Evolutionary conservation across 208 protist genomes (phyloP).

Genomic region (Porcisia hertigi): DNA sequence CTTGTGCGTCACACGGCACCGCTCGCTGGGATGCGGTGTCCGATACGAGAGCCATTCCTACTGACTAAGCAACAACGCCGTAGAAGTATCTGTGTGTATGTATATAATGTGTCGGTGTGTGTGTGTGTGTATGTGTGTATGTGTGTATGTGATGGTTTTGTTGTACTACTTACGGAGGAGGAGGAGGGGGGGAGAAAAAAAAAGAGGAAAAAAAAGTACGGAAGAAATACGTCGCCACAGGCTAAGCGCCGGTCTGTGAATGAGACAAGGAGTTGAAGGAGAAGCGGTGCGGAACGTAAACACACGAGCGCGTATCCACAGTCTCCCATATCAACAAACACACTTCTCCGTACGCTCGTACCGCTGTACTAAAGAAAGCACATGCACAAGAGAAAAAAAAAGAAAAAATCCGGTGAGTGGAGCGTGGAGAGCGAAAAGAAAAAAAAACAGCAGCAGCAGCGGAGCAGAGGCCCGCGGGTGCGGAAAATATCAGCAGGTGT

Average conservation of each 20-base stretch:
- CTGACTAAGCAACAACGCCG: not conserved
- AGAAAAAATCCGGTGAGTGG: no score
- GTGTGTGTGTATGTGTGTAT: not conserved
- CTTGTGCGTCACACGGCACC: constrained; percentile 14
- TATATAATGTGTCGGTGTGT: not conserved
- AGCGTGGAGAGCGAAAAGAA: no score
- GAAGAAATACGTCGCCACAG: not conserved
- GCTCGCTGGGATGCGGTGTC: not conserved
- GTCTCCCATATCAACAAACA: not conserved
- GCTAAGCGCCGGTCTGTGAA: not conserved
- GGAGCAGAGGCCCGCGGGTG: no score
- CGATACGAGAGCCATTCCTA: constrained; percentile 2
- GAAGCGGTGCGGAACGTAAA: not conserved
- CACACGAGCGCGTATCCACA: no score
- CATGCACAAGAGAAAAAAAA: no score
- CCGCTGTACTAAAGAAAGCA: not conserved
- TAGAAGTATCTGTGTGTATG: not conserved
- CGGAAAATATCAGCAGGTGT: not conserved
- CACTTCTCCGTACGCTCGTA: not conserved
- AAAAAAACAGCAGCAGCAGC: no score
- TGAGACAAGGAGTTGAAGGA: not conserved
- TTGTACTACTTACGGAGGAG: not conserved
- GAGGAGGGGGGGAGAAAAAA: no score
- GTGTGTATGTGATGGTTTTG: not conserved
- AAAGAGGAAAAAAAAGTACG: not conserved